These are phyloP conservation scores for Heterobasidion irregulare DNA, from an alignment of 1,284 basidiomycete genomes.

Conservation along the genomic window DNA sequence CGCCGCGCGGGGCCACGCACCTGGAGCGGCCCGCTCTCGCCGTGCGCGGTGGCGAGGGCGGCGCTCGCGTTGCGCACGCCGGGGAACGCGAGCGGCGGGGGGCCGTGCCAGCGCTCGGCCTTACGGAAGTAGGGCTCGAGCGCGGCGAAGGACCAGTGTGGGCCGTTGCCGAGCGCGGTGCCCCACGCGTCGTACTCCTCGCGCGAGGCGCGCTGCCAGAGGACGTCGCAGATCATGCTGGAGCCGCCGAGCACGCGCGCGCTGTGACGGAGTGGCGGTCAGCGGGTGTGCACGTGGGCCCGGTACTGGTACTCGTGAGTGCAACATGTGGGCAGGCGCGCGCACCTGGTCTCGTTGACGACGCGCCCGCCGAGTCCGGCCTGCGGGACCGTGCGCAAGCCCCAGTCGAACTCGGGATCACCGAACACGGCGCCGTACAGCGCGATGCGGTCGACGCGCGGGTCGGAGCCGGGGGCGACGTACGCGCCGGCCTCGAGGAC, in stretches of 20 bases:
- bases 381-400: constrained; percentile 11
- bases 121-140: constrained; percentile 11
- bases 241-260: constrained; percentile 9
- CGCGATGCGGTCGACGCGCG: constrained; percentile 8
- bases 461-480: constrained; percentile 6
- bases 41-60: background rate
- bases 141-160: constrained; percentile 10
- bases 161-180: constrained; percentile 9
- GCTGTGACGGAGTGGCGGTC: background rate
- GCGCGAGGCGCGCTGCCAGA: constrained; percentile 12
- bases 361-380: constrained; percentile 8
- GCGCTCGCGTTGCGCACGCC: background rate
- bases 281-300: too few relatives aligned
- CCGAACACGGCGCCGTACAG: constrained; percentile 9
- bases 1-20: background rate
- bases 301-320: background rate
- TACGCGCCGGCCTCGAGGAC: constrained; percentile 24
- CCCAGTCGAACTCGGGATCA: constrained; percentile 9
- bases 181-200: constrained; percentile 13
- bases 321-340: background rate
- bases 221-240: constrained; percentile 12
- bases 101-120: constrained; percentile 10
- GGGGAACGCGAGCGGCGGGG: background rate
- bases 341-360: constrained; percentile 10
- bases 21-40: background rate